phyloP scores from a whole-genome alignment of 2,329 filamentous ascomycete species.

The Stenocarpella maydis region DNA sequence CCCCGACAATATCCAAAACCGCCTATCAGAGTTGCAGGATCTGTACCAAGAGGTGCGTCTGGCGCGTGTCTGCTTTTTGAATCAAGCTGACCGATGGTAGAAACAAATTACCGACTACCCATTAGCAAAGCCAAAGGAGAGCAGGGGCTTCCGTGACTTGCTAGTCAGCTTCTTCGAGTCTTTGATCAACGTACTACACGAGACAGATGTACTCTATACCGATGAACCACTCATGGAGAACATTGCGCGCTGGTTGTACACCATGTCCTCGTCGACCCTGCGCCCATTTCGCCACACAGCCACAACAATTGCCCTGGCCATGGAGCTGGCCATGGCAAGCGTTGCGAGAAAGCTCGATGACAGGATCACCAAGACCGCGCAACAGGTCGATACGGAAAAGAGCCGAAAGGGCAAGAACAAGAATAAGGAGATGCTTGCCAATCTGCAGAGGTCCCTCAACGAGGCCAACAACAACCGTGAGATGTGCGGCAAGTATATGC shows the following conservation, averaged over 20 bases:
- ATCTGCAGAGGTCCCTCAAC: constrained; percentile 75
- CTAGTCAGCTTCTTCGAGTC: constrained; percentile 82
- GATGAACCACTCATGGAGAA: constrained; percentile 85
- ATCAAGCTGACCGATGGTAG: constrained; percentile 45
- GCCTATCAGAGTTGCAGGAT: constrained; percentile 84
- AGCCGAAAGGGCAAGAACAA: constrained; percentile 71
- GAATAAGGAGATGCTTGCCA: constrained; percentile 80
- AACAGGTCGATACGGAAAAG: constrained; percentile 80
- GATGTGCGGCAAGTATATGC: constrained; percentile 74
- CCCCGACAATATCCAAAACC: constrained; percentile 83
- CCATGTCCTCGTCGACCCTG: constrained; percentile 87
- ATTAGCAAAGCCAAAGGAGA: constrained; percentile 80
- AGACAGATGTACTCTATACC: constrained; percentile 82
- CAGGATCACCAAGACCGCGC: constrained; percentile 77
- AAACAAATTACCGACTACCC: constrained; percentile 90
- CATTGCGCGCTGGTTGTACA: constrained; percentile 86
- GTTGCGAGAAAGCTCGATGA: constrained; percentile 55
- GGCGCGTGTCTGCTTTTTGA: background rate
- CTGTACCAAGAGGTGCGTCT: constrained; percentile 78
- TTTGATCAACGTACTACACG: constrained; percentile 79
- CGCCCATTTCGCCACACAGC: constrained; percentile 95
- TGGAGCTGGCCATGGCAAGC: constrained; percentile 75
- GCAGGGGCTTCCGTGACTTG: constrained; percentile 78
- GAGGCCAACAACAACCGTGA: constrained; percentile 76
- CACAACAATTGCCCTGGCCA: constrained; percentile 82